Base-by-base conservation (phyloP, 352 stramenopile species). In the Elongisporangium prolatum region DNA sequence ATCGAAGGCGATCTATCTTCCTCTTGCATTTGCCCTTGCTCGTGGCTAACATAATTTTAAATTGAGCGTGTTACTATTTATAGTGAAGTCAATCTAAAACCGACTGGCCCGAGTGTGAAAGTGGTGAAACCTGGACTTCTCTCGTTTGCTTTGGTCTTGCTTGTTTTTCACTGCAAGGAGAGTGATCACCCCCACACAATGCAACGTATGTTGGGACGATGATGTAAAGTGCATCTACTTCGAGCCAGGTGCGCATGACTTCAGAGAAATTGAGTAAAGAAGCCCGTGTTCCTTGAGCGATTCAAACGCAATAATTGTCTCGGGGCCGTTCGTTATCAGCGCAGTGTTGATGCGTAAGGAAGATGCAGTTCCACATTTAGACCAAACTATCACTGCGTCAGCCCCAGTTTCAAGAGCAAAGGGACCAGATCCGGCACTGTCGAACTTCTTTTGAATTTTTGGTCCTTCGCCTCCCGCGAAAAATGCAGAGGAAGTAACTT, bases 321-420 rank as follows among this genome's bases (percentile, higher is more conserved):
- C 56, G 7, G 48, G 13, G 3, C 66, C 69, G 21, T 58, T 62
- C 6, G 66, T 63, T 1, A 71, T 25, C n/a, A 77, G 52, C 34
- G 69, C 66, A 14, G 58, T 64, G 37, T 77, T 74, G 54, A 77
- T 50, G 34, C 69, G 69, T 13, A 77, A 28, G 1, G 16, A 53
- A 25, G 63, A 50, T 16, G 54, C 4, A 18, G 20, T 44, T 9
- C 60, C 60, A 50, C 69, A 77, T 52, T 50, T 28, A 4, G 62
- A 72, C 69, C 69, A 77, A 37, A 67, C 58, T 3, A 57, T 76
- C 17, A 44, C 9, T 9, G 7, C 11, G 10, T 40, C 56, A 0
- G 47, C 52, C 3, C 24, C 17, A 3, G 37, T 16, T 13, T 59
- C 34, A 11, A 67, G 10, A 38, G 54, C 64, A 49, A 77, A 74